Base-by-base conservation (phyloP, 805 yeast species). In the Wickerhamomyces bovis region DNA sequence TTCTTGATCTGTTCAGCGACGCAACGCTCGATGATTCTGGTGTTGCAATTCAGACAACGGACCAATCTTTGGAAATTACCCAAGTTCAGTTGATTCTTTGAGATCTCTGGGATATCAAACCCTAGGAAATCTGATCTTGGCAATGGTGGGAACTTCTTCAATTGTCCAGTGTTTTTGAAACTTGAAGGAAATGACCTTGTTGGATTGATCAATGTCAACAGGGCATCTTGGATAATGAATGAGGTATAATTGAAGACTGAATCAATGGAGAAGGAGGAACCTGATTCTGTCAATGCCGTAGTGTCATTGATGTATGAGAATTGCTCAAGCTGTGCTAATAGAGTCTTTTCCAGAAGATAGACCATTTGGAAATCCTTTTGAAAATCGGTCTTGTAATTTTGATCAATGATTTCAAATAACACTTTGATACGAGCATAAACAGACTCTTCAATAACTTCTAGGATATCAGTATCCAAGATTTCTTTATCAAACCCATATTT, bases 341-440 rank as follows among this genome's bases (percentile, higher is more conserved):
- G 16, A 45, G 50, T 6, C 3, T 41, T 19, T 28, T 57, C 53
- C 7, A 60, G 42, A 2, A 50, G 36, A 1, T 52, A 35, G 1
- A 49, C 28, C 42, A 55, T 35, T 11, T 53, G 57, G 22, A 43
- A 55, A 25, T 60, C 62, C 9, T 40, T 47, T 8, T n/a, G 18
- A 41, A 48, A 53, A 31, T 59, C 51, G 2, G 44, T 45, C 26
- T 52, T 55, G 28, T 49, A 42, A 45, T 60, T 58, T 26, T 60
- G 62, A 39, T 60, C 63, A 42, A 59, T 49, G 6, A 54, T 42
- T 39, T 60, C 64, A 50, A 60, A 56, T 2, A 53, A 23, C 6
- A 59, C 49, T 44, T 55, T 54, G 43, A 49, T 59, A 28, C 60
- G 46, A 3, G 60, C 56, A 23, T 44, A 38, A 3, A 36, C 47